phyloP scores from a whole-genome alignment of 2,329 filamentous ascomycete species.

The Calonectria montana region DNA sequence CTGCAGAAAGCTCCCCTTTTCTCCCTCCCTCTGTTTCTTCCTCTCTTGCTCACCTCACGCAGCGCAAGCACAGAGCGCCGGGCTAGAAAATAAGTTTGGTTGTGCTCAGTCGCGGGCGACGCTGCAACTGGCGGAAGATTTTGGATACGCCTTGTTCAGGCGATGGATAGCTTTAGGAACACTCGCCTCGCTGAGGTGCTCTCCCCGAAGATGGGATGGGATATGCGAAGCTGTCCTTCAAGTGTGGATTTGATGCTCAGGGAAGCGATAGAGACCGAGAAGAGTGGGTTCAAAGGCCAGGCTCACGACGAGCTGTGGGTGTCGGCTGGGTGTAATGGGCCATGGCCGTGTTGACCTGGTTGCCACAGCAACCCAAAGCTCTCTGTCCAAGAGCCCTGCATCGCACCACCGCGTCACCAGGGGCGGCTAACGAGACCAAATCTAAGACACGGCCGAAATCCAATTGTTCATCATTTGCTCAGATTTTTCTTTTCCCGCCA shows the following conservation, averaged over 20 bases:
- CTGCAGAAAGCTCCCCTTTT: neutral
- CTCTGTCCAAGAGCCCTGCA: conserved; percentile 12
- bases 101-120: conserved; percentile 62
- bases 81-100: conserved; percentile 63
- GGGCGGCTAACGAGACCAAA: conserved; percentile 28
- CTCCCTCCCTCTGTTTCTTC: neutral
- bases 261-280: conserved; percentile 35
- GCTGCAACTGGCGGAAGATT: conserved; percentile 42
- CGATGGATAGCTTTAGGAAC: conserved; percentile 34
- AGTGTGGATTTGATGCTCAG: conserved; percentile 35
- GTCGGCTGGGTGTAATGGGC: conserved; percentile 37
- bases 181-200: conserved; percentile 32
- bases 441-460: conserved; percentile 35
- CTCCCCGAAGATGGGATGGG: conserved; percentile 24
- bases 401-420: conserved; percentile 30
- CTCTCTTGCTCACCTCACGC: conserved; percentile 74
- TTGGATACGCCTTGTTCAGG: conserved; percentile 49
- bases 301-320: conserved; percentile 30
- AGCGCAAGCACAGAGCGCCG: conserved; percentile 86
- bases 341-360: conserved; percentile 46
- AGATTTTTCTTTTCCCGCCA: conserved; percentile 3
- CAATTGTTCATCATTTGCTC: neutral
- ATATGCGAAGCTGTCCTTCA: conserved; percentile 25
- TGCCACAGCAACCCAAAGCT: conserved; percentile 46
- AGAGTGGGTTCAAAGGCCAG: conserved; percentile 36